Percentiles rank a stretch among this genome's conserved stretches.
These are phyloP conservation scores for Linderina pennispora DNA, from an alignment of 192 early-diverging fungal genomes.

Conservation along the genomic window DNA sequence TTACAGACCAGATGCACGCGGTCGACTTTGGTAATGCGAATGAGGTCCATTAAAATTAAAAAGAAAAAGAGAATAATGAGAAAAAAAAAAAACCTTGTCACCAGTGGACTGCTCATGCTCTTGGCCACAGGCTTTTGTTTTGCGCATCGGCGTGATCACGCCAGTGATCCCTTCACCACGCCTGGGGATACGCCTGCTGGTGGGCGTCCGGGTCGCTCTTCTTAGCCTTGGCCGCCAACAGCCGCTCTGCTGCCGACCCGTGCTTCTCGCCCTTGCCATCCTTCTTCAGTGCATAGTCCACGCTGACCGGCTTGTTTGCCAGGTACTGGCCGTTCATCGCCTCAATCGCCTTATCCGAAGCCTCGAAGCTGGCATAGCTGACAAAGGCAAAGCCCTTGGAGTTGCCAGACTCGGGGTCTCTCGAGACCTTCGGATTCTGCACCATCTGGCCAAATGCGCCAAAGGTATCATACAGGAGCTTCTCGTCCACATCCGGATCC, in stretches of 20 bases:
- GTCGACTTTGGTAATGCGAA: conserved; percentile 25
- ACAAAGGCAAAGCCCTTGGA: conserved; percentile 95
- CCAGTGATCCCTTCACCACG: too few species aligned
- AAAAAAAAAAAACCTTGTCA: conserved; percentile 3
- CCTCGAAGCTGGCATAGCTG: conserved; percentile 87
- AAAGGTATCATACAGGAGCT: conserved; percentile 90
- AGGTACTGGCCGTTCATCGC: conserved; percentile 98
- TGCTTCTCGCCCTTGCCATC: conserved; percentile 97
- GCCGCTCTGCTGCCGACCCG: conserved; percentile 86
- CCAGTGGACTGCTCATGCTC: too few species aligned
- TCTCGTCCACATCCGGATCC: conserved; percentile 88
- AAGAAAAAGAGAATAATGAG: neutral
- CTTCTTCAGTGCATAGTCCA: conserved; percentile 95
- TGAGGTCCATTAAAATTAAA: conserved; percentile 21
- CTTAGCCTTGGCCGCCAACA: conserved; percentile 82
- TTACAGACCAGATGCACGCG: conserved; percentile 31
- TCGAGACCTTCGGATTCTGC: conserved; percentile 76
- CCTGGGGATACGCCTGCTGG: too few species aligned
- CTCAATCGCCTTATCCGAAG: conserved; percentile 94
- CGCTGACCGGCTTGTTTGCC: conserved; percentile 87
- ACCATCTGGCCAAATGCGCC: conserved; percentile 89
- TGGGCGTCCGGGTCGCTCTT: conserved; percentile 74
- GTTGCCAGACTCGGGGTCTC: conserved; percentile 79
- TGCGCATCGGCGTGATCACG: too few species aligned
- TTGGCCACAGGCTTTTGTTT: too few species aligned